These are phyloP conservation scores for Arabidopsis arenosa DNA, from an alignment of 345 rosid genomes.

Conservation along the genomic window DNA sequence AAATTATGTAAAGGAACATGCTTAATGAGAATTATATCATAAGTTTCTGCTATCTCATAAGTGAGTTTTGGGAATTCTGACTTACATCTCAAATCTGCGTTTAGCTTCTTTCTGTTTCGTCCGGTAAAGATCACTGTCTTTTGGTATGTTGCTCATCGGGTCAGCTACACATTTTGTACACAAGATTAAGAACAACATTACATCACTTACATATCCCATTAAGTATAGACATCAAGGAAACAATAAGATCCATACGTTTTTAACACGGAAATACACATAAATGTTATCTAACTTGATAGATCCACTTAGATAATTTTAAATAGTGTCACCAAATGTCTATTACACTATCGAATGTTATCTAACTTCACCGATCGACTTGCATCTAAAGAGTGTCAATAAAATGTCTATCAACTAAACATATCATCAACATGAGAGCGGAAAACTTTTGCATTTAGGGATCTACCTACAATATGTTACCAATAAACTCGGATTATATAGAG, in stretches of 20 bases:
- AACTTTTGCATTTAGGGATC: not conserved
- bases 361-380: not conserved
- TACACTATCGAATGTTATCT: not conserved
- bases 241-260: not conserved
- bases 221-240: not conserved
- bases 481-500: not conserved
- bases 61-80: slow-evolving; percentile 4
- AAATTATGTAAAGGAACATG: slow-evolving; percentile 16
- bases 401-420: not conserved
- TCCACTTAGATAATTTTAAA: not conserved
- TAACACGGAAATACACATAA: not conserved
- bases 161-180: slow-evolving; percentile 50
- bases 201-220: not conserved
- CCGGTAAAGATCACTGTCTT: slow-evolving; percentile 74
- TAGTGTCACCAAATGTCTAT: not conserved
- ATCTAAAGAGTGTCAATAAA: not conserved
- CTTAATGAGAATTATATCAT: not conserved
- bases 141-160: slow-evolving; percentile 75
- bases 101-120: slow-evolving; percentile 77
- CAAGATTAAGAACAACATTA: not conserved
- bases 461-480: not conserved
- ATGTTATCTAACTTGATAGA: not conserved
- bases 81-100: slow-evolving; percentile 86
- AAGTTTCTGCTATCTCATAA: not conserved
- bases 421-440: not conserved